A percentile compares a stretch with the other conserved stretches of the same genome.
phyloP scores from a whole-genome alignment of 2,329 filamentous ascomycete species.

The Ophiognomonia clavigignenti-juglandacearum region DNA sequence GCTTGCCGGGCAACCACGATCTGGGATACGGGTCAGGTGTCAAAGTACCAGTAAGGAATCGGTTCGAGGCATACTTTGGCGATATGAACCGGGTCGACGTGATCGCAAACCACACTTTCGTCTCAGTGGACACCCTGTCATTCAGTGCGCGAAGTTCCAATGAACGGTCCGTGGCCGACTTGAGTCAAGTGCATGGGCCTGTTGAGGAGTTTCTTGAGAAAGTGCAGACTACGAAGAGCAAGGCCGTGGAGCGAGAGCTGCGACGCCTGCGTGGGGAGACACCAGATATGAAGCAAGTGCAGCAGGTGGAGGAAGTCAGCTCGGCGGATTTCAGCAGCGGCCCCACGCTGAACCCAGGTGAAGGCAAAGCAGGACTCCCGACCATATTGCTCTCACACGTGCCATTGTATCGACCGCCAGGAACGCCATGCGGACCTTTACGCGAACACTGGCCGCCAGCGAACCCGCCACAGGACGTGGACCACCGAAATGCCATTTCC shows the following conservation, averaged over 20 bases:
- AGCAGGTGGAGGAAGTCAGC: conserved; percentile 55
- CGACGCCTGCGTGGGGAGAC: conserved; percentile 57
- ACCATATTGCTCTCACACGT: conserved; percentile 89
- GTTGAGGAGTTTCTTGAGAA: conserved; percentile 70
- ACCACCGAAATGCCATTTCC: conserved; percentile 72
- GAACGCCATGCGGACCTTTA: conserved; percentile 81
- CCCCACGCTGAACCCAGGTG: conserved; percentile 35
- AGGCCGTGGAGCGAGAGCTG: conserved; percentile 65
- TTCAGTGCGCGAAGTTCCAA: conserved; percentile 65
- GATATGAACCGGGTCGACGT: conserved; percentile 88
- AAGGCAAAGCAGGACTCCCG: conserved; percentile 61
- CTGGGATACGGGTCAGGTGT: conserved; percentile 85
- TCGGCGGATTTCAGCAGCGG: conserved; percentile 37
- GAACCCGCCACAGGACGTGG: conserved; percentile 54
- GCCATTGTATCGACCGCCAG: conserved; percentile 75
- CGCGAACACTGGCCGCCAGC: conserved; percentile 79
- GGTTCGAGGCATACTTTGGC: conserved; percentile 87
- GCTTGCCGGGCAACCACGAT: conserved; percentile 91
- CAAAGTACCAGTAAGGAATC: conserved; percentile 70
- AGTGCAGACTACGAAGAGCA: conserved; percentile 60
- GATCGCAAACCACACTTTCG: conserved; percentile 90
- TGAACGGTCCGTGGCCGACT: conserved; percentile 45
- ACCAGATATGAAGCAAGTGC: conserved; percentile 50
- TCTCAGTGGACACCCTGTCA: conserved; percentile 85
- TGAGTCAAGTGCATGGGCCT: conserved; percentile 67